phyloP scores from a whole-genome alignment of 2,329 filamentous ascomycete genomes.

The Cladosporium sp. region DNA sequence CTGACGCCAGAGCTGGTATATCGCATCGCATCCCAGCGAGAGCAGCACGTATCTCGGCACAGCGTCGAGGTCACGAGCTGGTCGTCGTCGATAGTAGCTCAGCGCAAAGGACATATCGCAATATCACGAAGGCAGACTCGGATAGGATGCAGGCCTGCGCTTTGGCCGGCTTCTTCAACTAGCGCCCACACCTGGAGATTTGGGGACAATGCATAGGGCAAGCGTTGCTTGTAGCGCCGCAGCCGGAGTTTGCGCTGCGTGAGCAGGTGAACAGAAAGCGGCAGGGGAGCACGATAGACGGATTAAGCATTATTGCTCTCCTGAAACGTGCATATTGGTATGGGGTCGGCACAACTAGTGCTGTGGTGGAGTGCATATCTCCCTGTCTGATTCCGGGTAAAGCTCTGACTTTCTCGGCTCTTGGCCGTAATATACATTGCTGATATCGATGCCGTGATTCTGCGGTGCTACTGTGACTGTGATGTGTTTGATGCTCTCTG shows the following conservation, averaged over 20 bases:
- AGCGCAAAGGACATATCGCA: conserved; percentile 5
- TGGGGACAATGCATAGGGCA: neutral
- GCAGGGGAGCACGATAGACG: neutral
- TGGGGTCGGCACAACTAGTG: conserved; percentile 1
- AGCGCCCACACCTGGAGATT: neutral
- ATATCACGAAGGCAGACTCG: neutral
- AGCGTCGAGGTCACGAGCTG: neutral
- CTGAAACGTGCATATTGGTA: conserved; percentile 2
- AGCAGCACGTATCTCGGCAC: neutral
- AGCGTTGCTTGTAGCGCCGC: neutral
- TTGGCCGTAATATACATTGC: neutral
- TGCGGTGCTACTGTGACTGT: neutral
- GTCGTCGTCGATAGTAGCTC: neutral
- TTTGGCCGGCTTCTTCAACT: conserved; percentile 2
- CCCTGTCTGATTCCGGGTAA: neutral
- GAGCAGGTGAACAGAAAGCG: neutral
- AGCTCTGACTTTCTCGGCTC: neutral
- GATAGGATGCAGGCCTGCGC: neutral
- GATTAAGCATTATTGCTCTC: neutral
- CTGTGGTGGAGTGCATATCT: neutral
- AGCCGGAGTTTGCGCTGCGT: neutral
- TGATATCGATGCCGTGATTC: neutral
- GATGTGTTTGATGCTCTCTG: neutral
- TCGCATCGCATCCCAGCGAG: no score
- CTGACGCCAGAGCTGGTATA: neutral